Base-by-base conservation (phyloP, 805 yeast genomes). In the Saturnispora besseyi region DNA sequence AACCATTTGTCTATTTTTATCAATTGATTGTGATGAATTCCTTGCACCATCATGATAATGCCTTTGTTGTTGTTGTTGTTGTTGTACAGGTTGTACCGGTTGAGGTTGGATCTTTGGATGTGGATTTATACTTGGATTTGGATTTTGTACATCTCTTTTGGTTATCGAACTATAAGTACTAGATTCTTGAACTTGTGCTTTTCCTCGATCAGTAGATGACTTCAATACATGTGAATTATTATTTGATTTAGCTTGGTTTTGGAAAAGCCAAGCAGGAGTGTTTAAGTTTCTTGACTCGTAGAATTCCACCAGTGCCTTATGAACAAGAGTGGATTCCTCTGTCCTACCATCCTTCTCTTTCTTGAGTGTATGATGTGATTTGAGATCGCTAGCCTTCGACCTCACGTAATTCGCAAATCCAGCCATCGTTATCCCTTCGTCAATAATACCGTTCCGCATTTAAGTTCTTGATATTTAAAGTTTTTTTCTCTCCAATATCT, bases 291-390 rank as follows among this genome's bases (percentile, higher is more conserved):
- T 51, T 13, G 57, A 57, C 21, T 54, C 53, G 52, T 59, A 68
- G 46, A 51, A 64, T 24, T 53, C 59, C 10, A 64, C 55, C 31
- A 68, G 44, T 0, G 71, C 63, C 28, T 54, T 57, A 42, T 64
- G 65, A 1, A 68, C 66, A 33, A 62, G 57, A 0, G 72, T 68
- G 24, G 63, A 65, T 12, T 60, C 58, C 45, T 66, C 70, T 1
- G 56, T 51, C 15, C 54, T 59, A 4, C 71, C 70, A 51, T 67
- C 72, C n/a, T 57, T 55, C 42, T 68, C 71, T 40, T 59, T 60
- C n/a, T 54, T 52, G 67, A 66, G 51, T 50, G 41, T 9, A 56
- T 42, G 29, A 46, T 45, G 46, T 13, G 33, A 18, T 22, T 36
- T 42, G 9, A 48, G n/a, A 5, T 48, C 46, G 29, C 37, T 42